Evolutionary conservation across 495 filamentous ascomycete genomes (phyloP), one percentile per base, ranked within the genome.

Genomic region (Terfezia claveryi): DNA sequence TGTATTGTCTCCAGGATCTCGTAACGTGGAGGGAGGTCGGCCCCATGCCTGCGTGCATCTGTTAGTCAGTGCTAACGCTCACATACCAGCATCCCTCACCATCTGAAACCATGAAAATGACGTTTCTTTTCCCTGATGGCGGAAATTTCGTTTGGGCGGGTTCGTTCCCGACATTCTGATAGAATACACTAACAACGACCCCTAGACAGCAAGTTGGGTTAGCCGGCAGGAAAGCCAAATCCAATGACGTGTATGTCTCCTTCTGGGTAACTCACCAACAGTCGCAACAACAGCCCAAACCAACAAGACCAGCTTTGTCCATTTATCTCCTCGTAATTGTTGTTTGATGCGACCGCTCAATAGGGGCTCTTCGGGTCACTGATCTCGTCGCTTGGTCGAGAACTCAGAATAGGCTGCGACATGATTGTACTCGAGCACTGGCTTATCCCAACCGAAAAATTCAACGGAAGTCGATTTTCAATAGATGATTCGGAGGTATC

Each of bases 71-170:
- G 27, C 16, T 11, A 12, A 32, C n/a, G 11, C 16, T 12, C 23
- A 12, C 50, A 17, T 20, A 23, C 14, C 10, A 16, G 37, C 36
- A 20, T 17, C 6, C 12, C 14, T 9, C 55, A 61, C 63, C 91
- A 64, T 98, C 91, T 0, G 85, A 92, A 9, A 98, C 92, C 92
- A 98, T 96, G 72, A 98, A 96, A 57, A 98, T 81, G 41, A 96
- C 68, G 64, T 95, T 98, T 23, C 82, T 74, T 69, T 96, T 98
- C 12, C 83, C 82, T n/a, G 63, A 70, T 9, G 72, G 79, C 56
- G 69, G 76, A 38, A 72, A 72, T 37, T 64, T 66, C 52, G 72
- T 7, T 32, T 32, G 27, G 27, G 4, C 27, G 7, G 7, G 27
- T 32, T 46, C 17, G 41, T 8, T 20, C 41, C 41, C 14, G 4